These are phyloP conservation scores for Globisporangium emineosum DNA, from an alignment of 352 stramenopile genomes.

Conservation along the genomic window DNA sequence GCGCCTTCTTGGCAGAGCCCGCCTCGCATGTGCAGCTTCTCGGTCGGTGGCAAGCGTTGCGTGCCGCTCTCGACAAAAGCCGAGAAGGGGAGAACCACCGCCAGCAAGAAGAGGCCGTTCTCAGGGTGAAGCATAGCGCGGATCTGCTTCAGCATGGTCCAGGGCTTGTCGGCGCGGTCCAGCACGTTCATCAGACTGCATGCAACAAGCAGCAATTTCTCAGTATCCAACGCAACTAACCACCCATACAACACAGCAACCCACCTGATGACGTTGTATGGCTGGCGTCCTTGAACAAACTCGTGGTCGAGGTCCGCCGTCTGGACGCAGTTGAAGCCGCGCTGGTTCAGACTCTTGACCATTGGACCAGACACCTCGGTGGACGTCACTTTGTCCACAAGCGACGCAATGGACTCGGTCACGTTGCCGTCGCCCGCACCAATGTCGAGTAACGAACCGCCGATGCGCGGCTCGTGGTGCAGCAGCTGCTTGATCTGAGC, in stretches of 20 bases:
- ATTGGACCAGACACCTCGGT: conserved; percentile 81
- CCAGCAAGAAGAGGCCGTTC: conserved; percentile 71
- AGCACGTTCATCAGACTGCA: conserved; percentile 79
- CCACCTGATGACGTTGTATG: conserved; percentile 83
- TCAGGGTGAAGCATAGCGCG: conserved; percentile 67
- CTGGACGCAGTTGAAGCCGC: conserved; percentile 78
- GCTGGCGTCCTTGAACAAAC: conserved; percentile 58
- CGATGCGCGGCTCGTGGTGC: conserved; percentile 39
- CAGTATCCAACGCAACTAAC: neutral
- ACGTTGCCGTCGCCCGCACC: conserved; percentile 83
- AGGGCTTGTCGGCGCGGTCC: conserved; percentile 73
- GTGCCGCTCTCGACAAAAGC: conserved; percentile 83
- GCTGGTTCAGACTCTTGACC: conserved; percentile 68
- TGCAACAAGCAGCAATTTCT: neutral
- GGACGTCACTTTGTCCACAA: conserved; percentile 62
- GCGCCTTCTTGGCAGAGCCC: conserved; percentile 55
- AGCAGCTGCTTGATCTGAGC: conserved; percentile 70
- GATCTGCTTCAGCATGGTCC: conserved; percentile 78
- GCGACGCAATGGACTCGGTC: conserved; percentile 70
- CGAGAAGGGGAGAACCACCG: conserved; percentile 77
- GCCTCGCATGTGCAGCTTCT: conserved; percentile 66
- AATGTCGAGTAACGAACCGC: conserved; percentile 70
- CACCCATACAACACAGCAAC: neutral
- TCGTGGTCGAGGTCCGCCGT: conserved; percentile 66
- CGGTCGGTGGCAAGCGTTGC: conserved; percentile 47